These are phyloP conservation scores for Diaporthe citri DNA, from an alignment of 2,329 filamentous ascomycete species.

Conservation along the genomic window DNA sequence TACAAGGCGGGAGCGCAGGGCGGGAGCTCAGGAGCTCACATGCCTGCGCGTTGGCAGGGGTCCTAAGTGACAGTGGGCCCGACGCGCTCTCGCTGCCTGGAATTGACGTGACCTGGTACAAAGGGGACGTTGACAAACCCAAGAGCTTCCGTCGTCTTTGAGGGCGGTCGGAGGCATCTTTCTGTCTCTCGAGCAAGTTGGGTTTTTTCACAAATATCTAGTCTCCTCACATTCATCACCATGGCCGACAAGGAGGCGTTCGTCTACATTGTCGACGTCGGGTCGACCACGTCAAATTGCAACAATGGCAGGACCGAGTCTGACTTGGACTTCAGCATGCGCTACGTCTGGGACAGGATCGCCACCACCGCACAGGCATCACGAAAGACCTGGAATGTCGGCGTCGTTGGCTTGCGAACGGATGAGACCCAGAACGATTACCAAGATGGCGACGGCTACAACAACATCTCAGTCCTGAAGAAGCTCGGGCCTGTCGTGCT, in stretches of 20 bases:
- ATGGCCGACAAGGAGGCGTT: slow-evolving; percentile 97
- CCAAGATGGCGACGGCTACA: slow-evolving; percentile 78
- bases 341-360: slow-evolving; percentile 96
- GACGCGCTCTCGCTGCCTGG: slow-evolving; percentile 38
- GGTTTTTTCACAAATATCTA: slow-evolving; percentile 7
- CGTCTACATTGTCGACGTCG: slow-evolving; percentile 91
- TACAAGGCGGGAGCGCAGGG: neutral
- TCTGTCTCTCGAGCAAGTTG: neutral
- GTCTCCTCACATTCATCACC: slow-evolving; percentile 42
- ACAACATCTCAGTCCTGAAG: slow-evolving; percentile 86
- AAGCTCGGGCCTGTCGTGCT: slow-evolving; percentile 72
- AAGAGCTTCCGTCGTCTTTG: slow-evolving; percentile 5
- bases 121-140: neutral
- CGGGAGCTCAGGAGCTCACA: slow-evolving; percentile 31
- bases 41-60: slow-evolving; percentile 38
- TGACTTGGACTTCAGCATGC: slow-evolving; percentile 90
- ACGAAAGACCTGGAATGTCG: slow-evolving; percentile 79
- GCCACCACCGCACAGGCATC: slow-evolving; percentile 76
- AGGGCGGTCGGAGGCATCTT: slow-evolving; percentile 1
- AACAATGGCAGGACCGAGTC: slow-evolving; percentile 79
- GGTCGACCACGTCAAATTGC: slow-evolving; percentile 82
- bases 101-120: slow-evolving; percentile 27
- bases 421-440: slow-evolving; percentile 78
- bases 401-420: slow-evolving; percentile 87
- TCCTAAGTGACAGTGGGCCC: slow-evolving; percentile 21